These are phyloP conservation scores for Eucalyptus pumila DNA, from an alignment of 345 rosid species.

Conservation along the genomic window DNA sequence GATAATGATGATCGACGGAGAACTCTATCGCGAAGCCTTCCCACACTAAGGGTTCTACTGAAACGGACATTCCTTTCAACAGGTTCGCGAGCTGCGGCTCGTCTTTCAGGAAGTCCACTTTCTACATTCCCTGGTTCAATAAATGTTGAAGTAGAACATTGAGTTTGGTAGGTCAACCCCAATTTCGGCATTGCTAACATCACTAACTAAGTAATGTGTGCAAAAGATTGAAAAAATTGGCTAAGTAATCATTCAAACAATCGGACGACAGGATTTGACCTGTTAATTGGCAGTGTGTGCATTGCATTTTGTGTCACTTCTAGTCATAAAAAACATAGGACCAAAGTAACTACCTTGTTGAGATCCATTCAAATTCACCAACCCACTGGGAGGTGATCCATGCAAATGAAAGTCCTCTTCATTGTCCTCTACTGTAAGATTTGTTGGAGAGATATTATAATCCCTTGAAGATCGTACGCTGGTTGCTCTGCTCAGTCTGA, in stretches of 20 bases:
- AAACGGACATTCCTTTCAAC: constrained; percentile 74
- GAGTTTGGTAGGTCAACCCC: constrained; percentile 11
- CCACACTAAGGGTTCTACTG: constrained; percentile 92
- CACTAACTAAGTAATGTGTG: constrained; percentile 9
- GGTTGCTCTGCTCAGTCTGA: constrained; percentile 61
- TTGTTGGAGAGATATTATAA: constrained; percentile 29
- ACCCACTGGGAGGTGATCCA: constrained; percentile 9
- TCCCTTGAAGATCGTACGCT: constrained; percentile 73
- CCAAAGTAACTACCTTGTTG: constrained; percentile 3
- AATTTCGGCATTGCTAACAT: constrained; percentile 6
- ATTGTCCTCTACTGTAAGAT: constrained; percentile 10
- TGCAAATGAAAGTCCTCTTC: constrained; percentile 18
- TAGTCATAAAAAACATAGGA: neutral
- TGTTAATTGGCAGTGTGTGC: neutral
- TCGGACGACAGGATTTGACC: neutral
- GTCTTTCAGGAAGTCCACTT: constrained; percentile 39
- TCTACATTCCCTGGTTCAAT: constrained; percentile 29
- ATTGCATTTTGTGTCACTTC: neutral
- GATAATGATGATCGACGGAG: constrained; percentile 67
- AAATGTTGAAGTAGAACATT: constrained; percentile 13
- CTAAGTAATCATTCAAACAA: neutral
- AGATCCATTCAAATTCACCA: constrained; percentile 16
- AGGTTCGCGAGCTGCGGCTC: constrained; percentile 48
- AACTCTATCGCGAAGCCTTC: constrained; percentile 96
- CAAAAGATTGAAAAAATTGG: constrained; percentile 7